Base-by-base conservation (phyloP, 495 filamentous ascomycete species). In the Aspergillus incahuasiensis region DNA sequence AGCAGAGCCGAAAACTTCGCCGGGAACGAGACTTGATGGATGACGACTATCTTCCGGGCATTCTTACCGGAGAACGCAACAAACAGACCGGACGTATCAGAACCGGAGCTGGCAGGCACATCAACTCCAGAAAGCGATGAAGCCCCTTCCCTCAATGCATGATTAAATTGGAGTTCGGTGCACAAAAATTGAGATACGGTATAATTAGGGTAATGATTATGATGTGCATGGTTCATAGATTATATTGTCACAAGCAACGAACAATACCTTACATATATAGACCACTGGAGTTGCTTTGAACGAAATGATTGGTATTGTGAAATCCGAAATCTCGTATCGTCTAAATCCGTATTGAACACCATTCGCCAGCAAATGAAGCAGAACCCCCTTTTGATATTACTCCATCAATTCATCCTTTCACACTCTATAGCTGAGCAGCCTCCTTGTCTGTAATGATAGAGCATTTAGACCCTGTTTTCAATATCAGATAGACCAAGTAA, bases 1-100 rank as follows among this genome's bases (percentile, higher is more conserved):
- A 84, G 62, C 77, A 86, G 67, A 78, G 77, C 56, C 84, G 85
- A 64, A 74, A 77, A 52, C 84, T 85, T 65, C 70, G 73, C 5
- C 69, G 69, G 18, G 84, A 89, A 66, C 84, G 79, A 56, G 90
- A 96, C 75, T 69, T 96, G 53, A 91, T 98, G 92, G 92, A 97
- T 67, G 86, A 91, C 60, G 94, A 97, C 71, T 95, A 92, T 65
- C 72, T 97, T 54, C 94, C 95, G 0, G 76, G 82, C 20, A 94
- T 98, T 44, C 61, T 97, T 68, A 91, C 84, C 8, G 94, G 94
- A 0, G 84, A 94, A 59, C 81, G 82, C 24, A 79, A 79, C 48
- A 75, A 74, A 56, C 70, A 69, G 0, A 82, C 82, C 3, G 85
- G 85, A 0, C 88, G 80, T 71, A 81, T 86, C 46, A 87, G 82